Evolutionary conservation across 331 rosid species (phyloP).

Genomic region (Telfairia occidentalis): DNA sequence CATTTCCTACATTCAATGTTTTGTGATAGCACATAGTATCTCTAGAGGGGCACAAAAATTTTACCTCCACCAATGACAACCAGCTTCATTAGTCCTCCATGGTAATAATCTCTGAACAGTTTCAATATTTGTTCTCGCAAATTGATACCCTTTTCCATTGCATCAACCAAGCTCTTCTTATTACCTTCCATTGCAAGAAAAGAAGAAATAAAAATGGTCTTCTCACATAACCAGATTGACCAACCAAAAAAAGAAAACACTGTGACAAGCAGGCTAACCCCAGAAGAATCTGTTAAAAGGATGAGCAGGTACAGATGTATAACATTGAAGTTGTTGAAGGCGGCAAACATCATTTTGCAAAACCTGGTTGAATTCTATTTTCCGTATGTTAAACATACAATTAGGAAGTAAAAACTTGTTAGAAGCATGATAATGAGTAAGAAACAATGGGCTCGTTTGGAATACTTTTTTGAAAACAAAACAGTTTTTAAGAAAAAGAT

Average conservation of each 20-base stretch:
- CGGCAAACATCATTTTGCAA: slow-evolving; percentile 81
- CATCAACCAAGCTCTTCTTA: slow-evolving; percentile 88
- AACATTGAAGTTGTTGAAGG: slow-evolving; percentile 86
- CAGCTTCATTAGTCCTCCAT: slow-evolving; percentile 95
- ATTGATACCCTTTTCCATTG: slow-evolving; percentile 79
- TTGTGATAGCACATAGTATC: not conserved
- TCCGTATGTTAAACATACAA: slow-evolving; percentile 29
- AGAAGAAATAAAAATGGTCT: slow-evolving; percentile 5
- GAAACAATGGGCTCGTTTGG: not conserved
- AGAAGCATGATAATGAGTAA: slow-evolving; percentile 17
- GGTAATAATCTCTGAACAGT: slow-evolving; percentile 60
- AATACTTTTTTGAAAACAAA: not conserved
- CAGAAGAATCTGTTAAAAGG: slow-evolving; percentile 76
- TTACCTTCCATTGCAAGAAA: slow-evolving; percentile 49
- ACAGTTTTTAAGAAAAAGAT: not conserved
- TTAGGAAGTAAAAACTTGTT: slow-evolving; percentile 22
- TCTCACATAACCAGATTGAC: slow-evolving; percentile 11
- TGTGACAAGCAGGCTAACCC: slow-evolving; percentile 40
- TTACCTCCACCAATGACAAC: slow-evolving; percentile 97
- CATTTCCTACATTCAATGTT: not conserved
- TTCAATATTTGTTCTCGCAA: slow-evolving; percentile 65
- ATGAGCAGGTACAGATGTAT: slow-evolving; percentile 59
- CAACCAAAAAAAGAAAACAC: slow-evolving; percentile 16
- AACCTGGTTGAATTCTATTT: slow-evolving; percentile 82
- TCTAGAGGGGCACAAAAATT: not conserved